Evolutionary conservation across 306 rosid species (phyloP), one percentile per base, ranked within the genome.

Genomic region (Notholithocarpus densiflorus): DNA sequence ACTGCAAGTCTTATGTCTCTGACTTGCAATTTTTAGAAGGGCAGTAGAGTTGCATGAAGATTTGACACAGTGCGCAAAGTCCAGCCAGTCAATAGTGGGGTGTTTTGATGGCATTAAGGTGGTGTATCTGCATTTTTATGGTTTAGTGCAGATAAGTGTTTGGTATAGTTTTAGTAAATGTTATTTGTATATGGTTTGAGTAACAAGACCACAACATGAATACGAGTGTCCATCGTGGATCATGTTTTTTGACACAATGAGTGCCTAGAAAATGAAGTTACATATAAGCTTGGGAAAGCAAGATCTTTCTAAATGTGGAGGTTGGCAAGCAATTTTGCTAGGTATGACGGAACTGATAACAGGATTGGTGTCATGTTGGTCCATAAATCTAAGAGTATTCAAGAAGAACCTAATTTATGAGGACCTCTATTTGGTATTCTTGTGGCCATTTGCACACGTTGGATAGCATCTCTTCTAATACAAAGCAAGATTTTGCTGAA

Each of bases 61-160:
- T 82, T 80, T 89, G 77, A 80, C 88, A 1, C 89, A 86, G 83
- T 48, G 40, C 24, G 24, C 80, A 5, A 34, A 78, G 75, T 75
- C 97, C 97, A 20, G 90, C 92, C 95, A 94, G 88, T 86, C 89
- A 76, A 72, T 94, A 80, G 89, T 65, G 13, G 98, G 98, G 68
- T 64, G 73, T 76, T 92, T 89, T 77, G 75, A 88, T 86, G 88
- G 92, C 77, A 84, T 92, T 78, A 90, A 91, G 97, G 98, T 92
- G 76, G 60, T 21, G 12, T 60, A 54, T 51, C 48, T 0, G 45
- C 45, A 7, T 37, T 37, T 37, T 37, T 37, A 37, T 37, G 45
- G 45, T 37, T 8, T 37, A 37, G 45, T 37, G 45, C 45, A 37
- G 45, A 37, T 7, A 37, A 37, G 11, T 37, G 45, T 37, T 37